Evolutionary conservation across 106 monocot species (phyloP).

Genomic region (Triglochin maritima): DNA sequence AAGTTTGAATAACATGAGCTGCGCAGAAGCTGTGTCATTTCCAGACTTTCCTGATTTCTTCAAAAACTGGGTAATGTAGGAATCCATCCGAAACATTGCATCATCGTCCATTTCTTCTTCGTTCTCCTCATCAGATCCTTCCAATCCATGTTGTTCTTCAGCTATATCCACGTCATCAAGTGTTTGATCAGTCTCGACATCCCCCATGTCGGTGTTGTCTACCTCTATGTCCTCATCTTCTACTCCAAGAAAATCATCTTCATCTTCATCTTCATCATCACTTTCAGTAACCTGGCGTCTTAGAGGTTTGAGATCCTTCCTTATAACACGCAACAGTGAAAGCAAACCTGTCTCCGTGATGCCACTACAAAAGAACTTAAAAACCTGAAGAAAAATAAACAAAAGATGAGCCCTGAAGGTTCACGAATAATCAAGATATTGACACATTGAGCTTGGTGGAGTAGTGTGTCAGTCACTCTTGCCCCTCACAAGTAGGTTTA

Average conservation of each 20-base stretch:
- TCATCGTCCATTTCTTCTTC: constrained; percentile 76
- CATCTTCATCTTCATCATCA: constrained; percentile 56
- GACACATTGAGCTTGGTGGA: too few relatives aligned
- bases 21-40: constrained; percentile 51
- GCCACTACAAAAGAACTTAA: constrained; percentile 60
- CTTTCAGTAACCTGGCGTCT: constrained; percentile 32
- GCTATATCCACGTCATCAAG: constrained; percentile 24
- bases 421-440: too few relatives aligned
- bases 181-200: constrained; percentile 17
- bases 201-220: constrained; percentile 40
- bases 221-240: constrained; percentile 79
- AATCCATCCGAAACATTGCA: constrained; percentile 87
- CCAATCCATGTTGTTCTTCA: constrained; percentile 8
- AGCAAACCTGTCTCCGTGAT: constrained; percentile 62
- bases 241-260: constrained; percentile 44
- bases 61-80: constrained; percentile 50
- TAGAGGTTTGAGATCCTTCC: constrained; percentile 70
- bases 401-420: neutral
- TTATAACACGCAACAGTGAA: constrained; percentile 66
- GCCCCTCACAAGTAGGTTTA: too few relatives aligned
- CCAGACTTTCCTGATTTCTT: constrained; percentile 56
- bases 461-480: too few relatives aligned
- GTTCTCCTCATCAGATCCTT: constrained; percentile 11
- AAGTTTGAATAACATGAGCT: constrained; percentile 68
- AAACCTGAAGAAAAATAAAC: constrained; percentile 46